These are phyloP conservation scores for Epichloe scottii DNA, from an alignment of 2,329 filamentous ascomycete genomes.

Conservation along the genomic window DNA sequence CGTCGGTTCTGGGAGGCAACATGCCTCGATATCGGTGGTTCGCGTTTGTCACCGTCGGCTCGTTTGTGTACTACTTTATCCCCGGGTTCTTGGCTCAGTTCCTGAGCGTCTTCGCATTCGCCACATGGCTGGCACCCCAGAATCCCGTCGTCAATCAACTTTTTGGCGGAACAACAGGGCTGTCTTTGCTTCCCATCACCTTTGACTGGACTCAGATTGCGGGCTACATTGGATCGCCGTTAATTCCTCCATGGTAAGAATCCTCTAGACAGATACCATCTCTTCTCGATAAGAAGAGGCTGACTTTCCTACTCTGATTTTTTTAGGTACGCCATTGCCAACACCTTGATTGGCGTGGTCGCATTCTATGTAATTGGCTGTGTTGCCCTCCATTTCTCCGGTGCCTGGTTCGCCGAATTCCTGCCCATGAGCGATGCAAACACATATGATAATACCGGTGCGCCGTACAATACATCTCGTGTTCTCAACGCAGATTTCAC, in stretches of 20 bases:
- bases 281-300: too few species aligned
- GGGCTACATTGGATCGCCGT: constrained; percentile 53
- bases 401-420: constrained; percentile 51
- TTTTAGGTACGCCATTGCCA: constrained; percentile 54
- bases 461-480: constrained; percentile 48
- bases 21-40: constrained; percentile 58
- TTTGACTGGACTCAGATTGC: constrained; percentile 68
- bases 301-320: not conserved
- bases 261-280: too few species aligned
- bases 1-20: constrained; percentile 44
- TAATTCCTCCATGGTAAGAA: constrained; percentile 54
- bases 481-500: constrained; percentile 51
- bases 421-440: constrained; percentile 57
- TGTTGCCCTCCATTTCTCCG: constrained; percentile 50
- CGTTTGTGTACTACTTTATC: constrained; percentile 57
- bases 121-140: constrained; percentile 59
- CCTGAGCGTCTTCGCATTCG: constrained; percentile 57
- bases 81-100: constrained; percentile 58
- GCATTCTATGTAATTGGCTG: constrained; percentile 51
- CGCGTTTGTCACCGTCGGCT: constrained; percentile 38
- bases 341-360: constrained; percentile 56
- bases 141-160: constrained; percentile 58
- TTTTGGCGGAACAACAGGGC: constrained; percentile 55
- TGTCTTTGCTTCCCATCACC: constrained; percentile 58
- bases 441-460: constrained; percentile 60